Evolutionary conservation across 768 basidiomycete genomes (phyloP).

Genomic region (Pulveroboletus sp.): DNA sequence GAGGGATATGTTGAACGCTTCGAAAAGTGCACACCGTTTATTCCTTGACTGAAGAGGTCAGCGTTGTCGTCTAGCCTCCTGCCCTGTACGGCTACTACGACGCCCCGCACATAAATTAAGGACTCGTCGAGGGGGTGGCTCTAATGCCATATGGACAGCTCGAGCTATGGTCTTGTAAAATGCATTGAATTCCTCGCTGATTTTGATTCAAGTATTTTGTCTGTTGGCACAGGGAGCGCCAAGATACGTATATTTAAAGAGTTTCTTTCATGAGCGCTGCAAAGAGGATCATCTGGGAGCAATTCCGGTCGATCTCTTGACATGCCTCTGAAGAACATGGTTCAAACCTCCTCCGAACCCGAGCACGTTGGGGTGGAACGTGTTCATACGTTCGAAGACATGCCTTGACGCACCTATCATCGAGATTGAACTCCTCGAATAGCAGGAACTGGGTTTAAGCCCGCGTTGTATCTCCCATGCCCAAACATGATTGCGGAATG

Average conservation of each 20-base stretch:
- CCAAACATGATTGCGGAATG: conserved; percentile 21
- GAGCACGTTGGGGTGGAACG: conserved; percentile 19
- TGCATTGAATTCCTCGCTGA: too few relatives aligned
- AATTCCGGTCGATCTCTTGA: not conserved
- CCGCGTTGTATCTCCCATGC: conserved; percentile 16
- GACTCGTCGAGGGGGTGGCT: conserved; percentile 11
- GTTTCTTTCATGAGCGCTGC: conserved; percentile 7
- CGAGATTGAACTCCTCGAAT: not conserved
- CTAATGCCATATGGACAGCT: too few relatives aligned
- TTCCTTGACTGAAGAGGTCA: conserved; percentile 11
- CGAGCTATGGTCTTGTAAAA: too few relatives aligned
- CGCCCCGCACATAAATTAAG: conserved; percentile 9
- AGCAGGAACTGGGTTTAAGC: not conserved
- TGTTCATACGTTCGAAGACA: conserved; percentile 17
- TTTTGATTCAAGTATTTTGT: conserved; percentile 10
- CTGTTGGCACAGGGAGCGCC: conserved; percentile 4
- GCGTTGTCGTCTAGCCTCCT: conserved; percentile 7
- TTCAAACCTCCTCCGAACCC: conserved; percentile 18
- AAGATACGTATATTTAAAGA: conserved; percentile 5
- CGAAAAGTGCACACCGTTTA: conserved; percentile 4
- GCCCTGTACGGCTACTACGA: conserved; percentile 12
- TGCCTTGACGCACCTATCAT: conserved; percentile 3
- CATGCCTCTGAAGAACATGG: not conserved
- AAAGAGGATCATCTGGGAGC: conserved; percentile 15
- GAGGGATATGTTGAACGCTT: not conserved